Conservation (phyloP, 2,329 filamentous ascomycete species). For the Zelopaecilomyces penicillatus region DNA sequence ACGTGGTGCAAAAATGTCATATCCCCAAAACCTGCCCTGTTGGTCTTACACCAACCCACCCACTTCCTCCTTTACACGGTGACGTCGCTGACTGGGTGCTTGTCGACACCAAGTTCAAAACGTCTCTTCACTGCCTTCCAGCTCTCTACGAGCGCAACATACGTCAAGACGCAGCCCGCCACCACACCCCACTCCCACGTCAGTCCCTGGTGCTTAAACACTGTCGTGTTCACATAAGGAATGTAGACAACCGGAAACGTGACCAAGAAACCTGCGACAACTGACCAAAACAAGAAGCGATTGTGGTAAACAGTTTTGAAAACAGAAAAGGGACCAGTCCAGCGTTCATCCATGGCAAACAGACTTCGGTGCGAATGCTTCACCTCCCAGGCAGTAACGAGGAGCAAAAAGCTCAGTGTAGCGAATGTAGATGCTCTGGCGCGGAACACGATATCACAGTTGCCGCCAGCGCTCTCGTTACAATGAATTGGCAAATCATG, state of each 20-base stretch:
- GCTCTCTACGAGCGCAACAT: constrained; percentile 54
- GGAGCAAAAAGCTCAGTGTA: constrained; percentile 57
- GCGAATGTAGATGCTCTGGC: constrained; percentile 63
- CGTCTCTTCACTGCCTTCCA: constrained; percentile 63
- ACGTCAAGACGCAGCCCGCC: constrained; percentile 47
- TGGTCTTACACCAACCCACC: constrained; percentile 1
- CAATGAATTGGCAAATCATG: constrained; percentile 46
- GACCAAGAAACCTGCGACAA: constrained; percentile 49
- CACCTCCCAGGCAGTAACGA: constrained; percentile 66
- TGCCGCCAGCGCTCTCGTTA: constrained; percentile 43
- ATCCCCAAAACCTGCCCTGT: constrained; percentile 21
- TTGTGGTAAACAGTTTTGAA: constrained; percentile 60
- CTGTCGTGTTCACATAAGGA: constrained; percentile 54
- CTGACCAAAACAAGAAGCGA: constrained; percentile 57
- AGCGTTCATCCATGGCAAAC: constrained; percentile 55
- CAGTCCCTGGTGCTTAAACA: constrained; percentile 63
- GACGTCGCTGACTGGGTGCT: constrained; percentile 6
- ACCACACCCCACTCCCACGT: constrained; percentile 68
- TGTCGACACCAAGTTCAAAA: constrained; percentile 26
- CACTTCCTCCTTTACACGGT: not conserved
- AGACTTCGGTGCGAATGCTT: constrained; percentile 62
- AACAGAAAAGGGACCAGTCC: constrained; percentile 40
- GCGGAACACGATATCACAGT: constrained; percentile 51
- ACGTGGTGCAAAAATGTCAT: constrained; percentile 16
- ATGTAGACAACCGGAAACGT: constrained; percentile 60